A percentile compares a stretch with the other conserved stretches of the same genome.
phyloP scores from a whole-genome alignment of 1,284 basidiomycete genomes.

The Rhodotorula sp. region DNA sequence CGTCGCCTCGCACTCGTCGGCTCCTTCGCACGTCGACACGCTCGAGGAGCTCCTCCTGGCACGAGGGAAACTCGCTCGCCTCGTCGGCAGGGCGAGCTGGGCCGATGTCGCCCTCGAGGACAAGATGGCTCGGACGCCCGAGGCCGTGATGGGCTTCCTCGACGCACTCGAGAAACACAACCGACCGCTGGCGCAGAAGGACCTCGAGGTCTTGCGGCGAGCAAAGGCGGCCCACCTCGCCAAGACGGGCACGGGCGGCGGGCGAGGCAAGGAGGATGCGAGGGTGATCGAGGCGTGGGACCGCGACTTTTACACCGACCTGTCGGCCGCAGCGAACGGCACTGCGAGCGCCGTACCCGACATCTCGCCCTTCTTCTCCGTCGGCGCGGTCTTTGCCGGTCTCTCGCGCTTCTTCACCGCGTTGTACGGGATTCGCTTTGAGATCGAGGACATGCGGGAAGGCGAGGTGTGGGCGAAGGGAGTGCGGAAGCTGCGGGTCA shows the following conservation, averaged over 20 bases:
- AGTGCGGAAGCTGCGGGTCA: conserved; percentile 87
- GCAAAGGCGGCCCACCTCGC: conserved; percentile 57
- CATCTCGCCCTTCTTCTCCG: conserved; percentile 66
- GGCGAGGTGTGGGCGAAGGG: conserved; percentile 84
- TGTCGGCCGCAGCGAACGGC: conserved; percentile 6
- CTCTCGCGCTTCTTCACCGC: conserved; percentile 78
- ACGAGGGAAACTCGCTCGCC: conserved; percentile 71
- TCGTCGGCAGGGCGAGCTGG: conserved; percentile 79
- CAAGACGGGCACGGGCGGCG: conserved; percentile 52
- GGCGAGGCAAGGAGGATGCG: conserved; percentile 11
- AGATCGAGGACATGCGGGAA: conserved; percentile 64
- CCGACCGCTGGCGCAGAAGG: conserved; percentile 66
- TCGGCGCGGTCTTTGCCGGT: conserved; percentile 82
- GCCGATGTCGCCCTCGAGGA: conserved; percentile 79
- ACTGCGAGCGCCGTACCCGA: conserved; percentile 51
- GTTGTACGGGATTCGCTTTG: conserved; percentile 82
- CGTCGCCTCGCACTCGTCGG: conserved; percentile 43
- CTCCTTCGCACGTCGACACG: conserved; percentile 65
- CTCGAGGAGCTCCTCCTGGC: conserved; percentile 73
- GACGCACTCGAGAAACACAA: conserved; percentile 74
- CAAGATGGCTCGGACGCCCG: conserved; percentile 91
- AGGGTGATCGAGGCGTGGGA: conserved; percentile 79
- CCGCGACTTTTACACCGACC: conserved; percentile 69
- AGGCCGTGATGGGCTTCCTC: conserved; percentile 80
- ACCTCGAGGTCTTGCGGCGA: conserved; percentile 66